Evolutionary conservation across 768 basidiomycete genomes (phyloP).

Genomic region (Lanmaoa rubissima): DNA sequence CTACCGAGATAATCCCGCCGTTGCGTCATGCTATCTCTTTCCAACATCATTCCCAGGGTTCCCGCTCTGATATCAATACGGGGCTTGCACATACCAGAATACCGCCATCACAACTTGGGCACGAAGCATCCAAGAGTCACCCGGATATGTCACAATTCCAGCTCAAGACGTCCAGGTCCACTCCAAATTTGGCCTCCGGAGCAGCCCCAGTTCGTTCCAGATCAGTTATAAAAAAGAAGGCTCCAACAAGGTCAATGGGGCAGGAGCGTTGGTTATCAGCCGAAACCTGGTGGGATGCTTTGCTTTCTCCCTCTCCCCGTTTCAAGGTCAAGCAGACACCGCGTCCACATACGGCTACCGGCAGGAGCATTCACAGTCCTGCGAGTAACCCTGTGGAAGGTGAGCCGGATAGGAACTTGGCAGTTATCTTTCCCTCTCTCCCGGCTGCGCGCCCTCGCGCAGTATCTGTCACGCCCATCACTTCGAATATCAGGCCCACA

Average conservation of each 20-base stretch:
- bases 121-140: neutral
- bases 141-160: neutral
- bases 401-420: neutral
- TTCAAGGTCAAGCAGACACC: conserved; percentile 49
- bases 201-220: conserved; percentile 6
- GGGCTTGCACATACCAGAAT: neutral
- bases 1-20: neutral
- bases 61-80: neutral
- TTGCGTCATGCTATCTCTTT: conserved; percentile 24
- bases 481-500: neutral
- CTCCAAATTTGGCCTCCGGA: conserved; percentile 55
- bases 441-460: conserved; percentile 21
- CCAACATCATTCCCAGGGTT: conserved; percentile 14
- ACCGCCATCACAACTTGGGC: conserved; percentile 10
- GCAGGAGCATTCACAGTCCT: conserved; percentile 45
- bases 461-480: conserved; percentile 9
- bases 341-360: conserved; percentile 16
- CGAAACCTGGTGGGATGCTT: conserved; percentile 80
- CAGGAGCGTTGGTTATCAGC: conserved; percentile 69
- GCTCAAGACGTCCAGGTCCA: conserved; percentile 59
- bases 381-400: conserved; percentile 43
- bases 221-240: conserved; percentile 20
- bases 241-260: conserved; percentile 34
- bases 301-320: conserved; percentile 73
- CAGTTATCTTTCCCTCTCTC: conserved; percentile 9